Evolutionary conservation across 2,329 filamentous ascomycete genomes (phyloP).

Genomic region (Aspergillus fumigatus): DNA sequence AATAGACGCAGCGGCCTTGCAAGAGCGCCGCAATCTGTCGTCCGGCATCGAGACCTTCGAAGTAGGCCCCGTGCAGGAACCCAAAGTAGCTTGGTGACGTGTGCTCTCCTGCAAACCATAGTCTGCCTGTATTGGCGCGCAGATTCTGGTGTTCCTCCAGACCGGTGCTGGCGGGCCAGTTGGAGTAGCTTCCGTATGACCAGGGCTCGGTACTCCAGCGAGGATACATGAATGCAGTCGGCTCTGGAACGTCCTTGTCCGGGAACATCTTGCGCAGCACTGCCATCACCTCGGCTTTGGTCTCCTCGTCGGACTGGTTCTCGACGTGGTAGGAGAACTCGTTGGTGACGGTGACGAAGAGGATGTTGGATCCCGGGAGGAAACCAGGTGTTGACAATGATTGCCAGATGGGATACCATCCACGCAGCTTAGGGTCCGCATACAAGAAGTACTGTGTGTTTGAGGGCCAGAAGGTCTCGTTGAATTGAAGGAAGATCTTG

Average conservation of each 20-base stretch:
- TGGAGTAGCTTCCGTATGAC: slow-evolving; percentile 60
- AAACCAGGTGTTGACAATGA: slow-evolving; percentile 57
- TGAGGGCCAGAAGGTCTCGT: slow-evolving; percentile 61
- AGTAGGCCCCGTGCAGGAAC: slow-evolving; percentile 60
- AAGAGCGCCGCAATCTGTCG: slow-evolving; percentile 25
- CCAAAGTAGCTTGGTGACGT: slow-evolving; percentile 61
- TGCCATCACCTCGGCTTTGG: slow-evolving; percentile 52
- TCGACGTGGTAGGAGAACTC: slow-evolving; percentile 56
- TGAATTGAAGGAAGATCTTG: slow-evolving; percentile 68
- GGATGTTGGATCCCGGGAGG: slow-evolving; percentile 57
- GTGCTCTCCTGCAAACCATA: slow-evolving; percentile 64
- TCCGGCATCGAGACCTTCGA: slow-evolving; percentile 51
- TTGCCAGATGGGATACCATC: slow-evolving; percentile 61
- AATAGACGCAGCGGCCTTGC: slow-evolving; percentile 16
- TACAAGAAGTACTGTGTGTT: slow-evolving; percentile 54
- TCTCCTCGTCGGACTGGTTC: slow-evolving; percentile 54
- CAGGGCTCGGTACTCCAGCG: slow-evolving; percentile 51
- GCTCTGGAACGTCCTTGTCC: slow-evolving; percentile 52
- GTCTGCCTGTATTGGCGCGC: slow-evolving; percentile 56
- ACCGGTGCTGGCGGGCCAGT: slow-evolving; percentile 62
- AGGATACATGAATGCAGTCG: slow-evolving; percentile 58
- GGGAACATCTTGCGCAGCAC: slow-evolving; percentile 62
- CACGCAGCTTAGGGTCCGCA: slow-evolving; percentile 44
- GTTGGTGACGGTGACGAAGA: slow-evolving; percentile 61
- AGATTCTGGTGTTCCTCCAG: slow-evolving; percentile 65